Evolutionary conservation across 176 grass and related monocot species (phyloP).

Genomic region (Otatea glauca): DNA sequence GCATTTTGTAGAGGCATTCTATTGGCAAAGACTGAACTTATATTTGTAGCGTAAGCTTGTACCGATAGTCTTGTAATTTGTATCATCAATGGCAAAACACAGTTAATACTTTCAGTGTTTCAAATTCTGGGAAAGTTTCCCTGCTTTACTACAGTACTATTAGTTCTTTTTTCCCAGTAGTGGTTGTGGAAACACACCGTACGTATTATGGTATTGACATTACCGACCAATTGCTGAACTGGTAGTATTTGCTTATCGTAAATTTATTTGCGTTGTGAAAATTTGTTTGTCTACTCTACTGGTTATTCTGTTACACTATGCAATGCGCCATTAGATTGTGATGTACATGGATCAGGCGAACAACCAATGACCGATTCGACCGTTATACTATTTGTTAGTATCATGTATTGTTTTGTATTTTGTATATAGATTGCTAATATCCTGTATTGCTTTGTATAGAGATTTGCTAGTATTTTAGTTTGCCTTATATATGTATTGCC

Average conservation of each 20-base stretch:
- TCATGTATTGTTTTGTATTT: too few relatives aligned
- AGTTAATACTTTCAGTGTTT: slow-evolving; percentile 1
- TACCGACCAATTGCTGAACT: not conserved
- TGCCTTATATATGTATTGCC: too few relatives aligned
- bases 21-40: slow-evolving; percentile 45
- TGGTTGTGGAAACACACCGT: too few relatives aligned
- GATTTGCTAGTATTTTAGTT: too few relatives aligned
- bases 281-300: not conserved
- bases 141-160: not conserved
- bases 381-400: too few relatives aligned
- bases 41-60: slow-evolving; percentile 53
- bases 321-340: not conserved
- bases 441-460: too few relatives aligned
- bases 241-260: not conserved
- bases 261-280: not conserved
- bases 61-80: slow-evolving; percentile 47
- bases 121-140: not conserved
- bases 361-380: too few relatives aligned
- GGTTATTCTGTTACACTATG: not conserved
- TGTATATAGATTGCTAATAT: too few relatives aligned
- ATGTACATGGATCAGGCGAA: not conserved
- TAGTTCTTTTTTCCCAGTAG: not conserved
- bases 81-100: slow-evolving; percentile 39
- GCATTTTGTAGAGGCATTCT: slow-evolving; percentile 39
- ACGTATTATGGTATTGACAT: too few relatives aligned